Base-by-base conservation (phyloP, 495 filamentous ascomycete genomes). In the Annulohypoxylon maeteangense region DNA sequence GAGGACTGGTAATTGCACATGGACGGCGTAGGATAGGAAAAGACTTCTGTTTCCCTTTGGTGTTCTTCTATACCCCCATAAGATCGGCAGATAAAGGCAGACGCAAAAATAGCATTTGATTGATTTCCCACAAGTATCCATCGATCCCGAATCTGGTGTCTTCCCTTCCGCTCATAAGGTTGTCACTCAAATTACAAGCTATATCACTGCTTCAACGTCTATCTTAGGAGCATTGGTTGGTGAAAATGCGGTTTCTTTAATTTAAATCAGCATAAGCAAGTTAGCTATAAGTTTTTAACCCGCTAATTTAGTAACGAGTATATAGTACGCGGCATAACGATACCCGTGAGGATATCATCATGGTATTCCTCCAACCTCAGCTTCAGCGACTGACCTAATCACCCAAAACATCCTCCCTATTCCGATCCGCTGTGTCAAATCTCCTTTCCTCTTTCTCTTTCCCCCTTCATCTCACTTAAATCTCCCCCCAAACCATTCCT, bases 31-130 rank as follows among this genome's bases (percentile, higher is more conserved):
- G 62, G 73, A 72, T 65, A 75, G 62, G 50, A 58, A 55, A 59
- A 70, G 51, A 61, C 66, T 71, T 74, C 36, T 58, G 45, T 65
- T 60, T 47, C 42, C 31, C 29, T 36, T 56, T 56, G 32, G 36
- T 70, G 63, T 40, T 40, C 36, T 71, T 74, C 42, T 65, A 74
- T 74, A 74, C 71, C 69, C 69, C 67, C 51, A 59, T 48, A 59
- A 70, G 61, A 70, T 55, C 42, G 62, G 47, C 62, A 67, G 58
- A 64, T 67, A 62, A 48, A 71, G 62, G 58, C 63, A 63, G 36
- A 64, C 42, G 54, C 27, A n/a, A 62, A 67, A 64, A 71, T 74
- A 54, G 56, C 58, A 71, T 62, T 67, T 31, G 56, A 56, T 65
- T 61, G 34, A 3, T 56, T 67, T 58, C 51, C 54, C 25, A 25